A percentile compares a stretch with the other conserved stretches of the same genome.
Evolutionary conservation across 169 alveolate genomes (phyloP).

Genomic region (Plasmodium yoelii): DNA sequence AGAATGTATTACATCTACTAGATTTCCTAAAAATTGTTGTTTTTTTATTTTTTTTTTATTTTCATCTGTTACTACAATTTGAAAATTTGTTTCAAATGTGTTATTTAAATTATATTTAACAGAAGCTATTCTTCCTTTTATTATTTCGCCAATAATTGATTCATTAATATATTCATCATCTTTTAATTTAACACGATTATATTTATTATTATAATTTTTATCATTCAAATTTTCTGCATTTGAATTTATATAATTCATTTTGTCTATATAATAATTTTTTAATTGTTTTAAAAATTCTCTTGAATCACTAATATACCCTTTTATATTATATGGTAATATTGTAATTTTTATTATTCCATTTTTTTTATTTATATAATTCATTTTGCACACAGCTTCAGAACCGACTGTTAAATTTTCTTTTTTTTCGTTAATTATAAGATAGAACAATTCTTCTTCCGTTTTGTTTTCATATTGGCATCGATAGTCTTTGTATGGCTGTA

Average conservation of each 20-base stretch:
- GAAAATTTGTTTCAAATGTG: slow-evolving; percentile 51
- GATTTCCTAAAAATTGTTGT: slow-evolving; percentile 13
- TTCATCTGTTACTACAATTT: slow-evolving; percentile 69
- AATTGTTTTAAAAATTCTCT: slow-evolving; percentile 77
- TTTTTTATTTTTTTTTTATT: slow-evolving; percentile 42
- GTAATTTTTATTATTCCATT: slow-evolving; percentile 46
- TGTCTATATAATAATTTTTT: slow-evolving; percentile 71
- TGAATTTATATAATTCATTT: slow-evolving; percentile 50
- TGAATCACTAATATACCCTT: slow-evolving; percentile 81
- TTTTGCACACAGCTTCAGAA: slow-evolving; percentile 82
- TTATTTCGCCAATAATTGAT: slow-evolving; percentile 37
- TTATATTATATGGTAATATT: slow-evolving; percentile 81
- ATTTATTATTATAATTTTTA: slow-evolving; percentile 8
- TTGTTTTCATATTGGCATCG: slow-evolving; percentile 71
- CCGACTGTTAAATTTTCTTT: slow-evolving; percentile 78
- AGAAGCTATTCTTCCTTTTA: slow-evolving; percentile 44
- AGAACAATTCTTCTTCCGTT: slow-evolving; percentile 81
- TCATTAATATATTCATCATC: slow-evolving; percentile 41
- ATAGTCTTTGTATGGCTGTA: slow-evolving; percentile 82
- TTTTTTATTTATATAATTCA: slow-evolving; percentile 71
- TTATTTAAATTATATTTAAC: slow-evolving; percentile 27
- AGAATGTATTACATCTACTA: slow-evolving; percentile 15
- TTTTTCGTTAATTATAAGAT: slow-evolving; percentile 79
- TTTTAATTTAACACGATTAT: slow-evolving; percentile 13
- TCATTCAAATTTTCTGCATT: slow-evolving; percentile 27